phyloP scores from a whole-genome alignment of 176 grass and related monocot genomes.

The Carex cristatella region DNA sequence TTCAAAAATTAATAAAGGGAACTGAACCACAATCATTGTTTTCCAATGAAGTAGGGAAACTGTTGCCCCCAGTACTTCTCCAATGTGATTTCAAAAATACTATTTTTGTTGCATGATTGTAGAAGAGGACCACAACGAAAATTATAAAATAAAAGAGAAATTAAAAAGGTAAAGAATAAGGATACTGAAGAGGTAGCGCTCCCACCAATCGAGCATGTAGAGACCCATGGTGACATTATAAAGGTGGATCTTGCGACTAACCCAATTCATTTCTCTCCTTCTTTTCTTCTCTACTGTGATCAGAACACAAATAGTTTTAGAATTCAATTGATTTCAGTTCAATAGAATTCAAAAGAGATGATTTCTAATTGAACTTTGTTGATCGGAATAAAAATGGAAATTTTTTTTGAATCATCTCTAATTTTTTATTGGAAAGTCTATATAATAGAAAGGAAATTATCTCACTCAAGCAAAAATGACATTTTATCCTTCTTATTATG shows the following conservation, averaged over 20 bases:
- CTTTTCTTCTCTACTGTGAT: not conserved
- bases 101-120: not conserved
- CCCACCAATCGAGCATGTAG: conserved; percentile 98
- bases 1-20: not conserved
- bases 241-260: conserved; percentile 74
- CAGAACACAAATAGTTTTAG: too few relatives aligned
- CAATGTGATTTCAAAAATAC: not conserved
- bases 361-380: too few relatives aligned
- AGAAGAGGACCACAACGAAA: not conserved
- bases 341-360: too few relatives aligned
- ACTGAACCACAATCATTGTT: not conserved
- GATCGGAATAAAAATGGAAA: too few relatives aligned
- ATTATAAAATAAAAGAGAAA: not conserved
- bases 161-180: conserved; percentile 22
- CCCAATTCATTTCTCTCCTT: conserved; percentile 57
- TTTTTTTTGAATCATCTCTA: too few relatives aligned
- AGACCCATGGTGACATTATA: conserved; percentile 88
- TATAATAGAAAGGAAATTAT: too few relatives aligned
- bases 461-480: too few relatives aligned
- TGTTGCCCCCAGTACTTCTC: not conserved
- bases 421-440: too few relatives aligned
- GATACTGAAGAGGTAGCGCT: conserved; percentile 96
- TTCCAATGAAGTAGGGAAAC: not conserved
- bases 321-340: too few relatives aligned
- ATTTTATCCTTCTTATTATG: too few relatives aligned